A percentile compares a stretch with the other conserved stretches of the same genome.
Evolutionary conservation across 345 rosid genomes (phyloP).

Genomic region (Clarkia xantiana): DNA sequence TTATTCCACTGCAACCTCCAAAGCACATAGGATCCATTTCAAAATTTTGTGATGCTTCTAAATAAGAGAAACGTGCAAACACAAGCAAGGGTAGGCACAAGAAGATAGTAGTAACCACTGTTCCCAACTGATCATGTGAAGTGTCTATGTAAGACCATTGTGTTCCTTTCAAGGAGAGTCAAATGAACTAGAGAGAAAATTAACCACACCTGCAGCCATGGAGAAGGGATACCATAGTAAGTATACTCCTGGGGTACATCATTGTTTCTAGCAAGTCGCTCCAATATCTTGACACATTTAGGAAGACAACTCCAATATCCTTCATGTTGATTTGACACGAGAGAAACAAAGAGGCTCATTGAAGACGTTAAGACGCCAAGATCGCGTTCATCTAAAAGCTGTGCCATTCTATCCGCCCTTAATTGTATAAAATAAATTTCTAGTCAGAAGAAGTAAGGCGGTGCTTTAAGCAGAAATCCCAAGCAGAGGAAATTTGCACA

Average conservation of each 20-base stretch:
- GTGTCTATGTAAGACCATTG: neutral
- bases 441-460: neutral
- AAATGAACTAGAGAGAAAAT: neutral
- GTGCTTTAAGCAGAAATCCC: neutral
- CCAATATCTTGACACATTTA: conserved; percentile 89
- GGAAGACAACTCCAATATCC: conserved; percentile 91
- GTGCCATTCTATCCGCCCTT: conserved; percentile 98
- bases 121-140: too few relatives aligned
- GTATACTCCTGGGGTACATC: conserved; percentile 99
- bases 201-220: conserved; percentile 87
- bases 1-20: too few relatives aligned
- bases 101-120: too few relatives aligned
- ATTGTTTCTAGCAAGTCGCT: conserved; percentile 89
- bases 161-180: neutral
- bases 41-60: too few relatives aligned
- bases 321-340: conserved; percentile 86
- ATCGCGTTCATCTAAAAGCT: conserved; percentile 98
- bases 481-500: conserved; percentile 10
- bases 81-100: too few relatives aligned
- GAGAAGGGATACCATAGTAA: conserved; percentile 98
- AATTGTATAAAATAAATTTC: neutral
- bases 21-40: too few relatives aligned
- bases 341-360: conserved; percentile 90
- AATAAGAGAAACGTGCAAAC: too few relatives aligned
- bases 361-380: conserved; percentile 97